Evolutionary conservation across 2,329 filamentous ascomycete genomes (phyloP), one percentile per base, ranked within the genome.

Genomic region (Cercospora zeae-maydis): DNA sequence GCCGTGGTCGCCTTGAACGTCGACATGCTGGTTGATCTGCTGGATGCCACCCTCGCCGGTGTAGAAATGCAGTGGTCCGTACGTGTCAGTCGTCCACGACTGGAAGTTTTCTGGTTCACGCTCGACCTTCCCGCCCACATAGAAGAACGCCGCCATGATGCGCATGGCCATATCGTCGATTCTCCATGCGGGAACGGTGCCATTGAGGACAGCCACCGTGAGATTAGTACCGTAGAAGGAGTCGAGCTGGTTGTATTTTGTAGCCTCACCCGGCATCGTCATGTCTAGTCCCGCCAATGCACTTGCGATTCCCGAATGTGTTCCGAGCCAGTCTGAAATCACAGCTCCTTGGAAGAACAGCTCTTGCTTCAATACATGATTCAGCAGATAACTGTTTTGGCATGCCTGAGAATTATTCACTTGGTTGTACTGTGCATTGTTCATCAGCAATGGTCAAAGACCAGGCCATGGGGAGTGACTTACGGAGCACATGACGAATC

Each of bases 1-100:
- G 45, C 81, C 87, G 74, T 96, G 92, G 62, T 93, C 82, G 39
- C 77, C 84, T 60, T 87, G 90, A 13, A 96, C 93, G 72, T 96
- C 86, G 31, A 96, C 84, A 67, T 92, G 90, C 70, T 86, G 82
- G 77, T 97, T 81, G 78, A 96, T 83, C 69, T 89, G 82, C 61
- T 85, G 82, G 67, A 70, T 63, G 39, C 82, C 83, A 58, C 84
- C 84, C 63, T 86, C 80, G 24, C 84, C 78, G 10, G 84, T 87
- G 7, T 82, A 83, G 56, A 77, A 82, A 72, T 96, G 87, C 58
- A 86, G 72, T 56, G 85, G 88, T 39, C 88, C 90, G 68, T 84
- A 89, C 0, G 89, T 92, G 31, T 71, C 70, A 27, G 74, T 75
- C 24, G 77, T 77, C 62, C 78, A 81, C 4, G 79, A 80, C 61